A percentile compares a stretch with the other conserved stretches of the same genome.
Conservation (phyloP, 306 rosid species). For the Chamaecrista fasciculata region DNA sequence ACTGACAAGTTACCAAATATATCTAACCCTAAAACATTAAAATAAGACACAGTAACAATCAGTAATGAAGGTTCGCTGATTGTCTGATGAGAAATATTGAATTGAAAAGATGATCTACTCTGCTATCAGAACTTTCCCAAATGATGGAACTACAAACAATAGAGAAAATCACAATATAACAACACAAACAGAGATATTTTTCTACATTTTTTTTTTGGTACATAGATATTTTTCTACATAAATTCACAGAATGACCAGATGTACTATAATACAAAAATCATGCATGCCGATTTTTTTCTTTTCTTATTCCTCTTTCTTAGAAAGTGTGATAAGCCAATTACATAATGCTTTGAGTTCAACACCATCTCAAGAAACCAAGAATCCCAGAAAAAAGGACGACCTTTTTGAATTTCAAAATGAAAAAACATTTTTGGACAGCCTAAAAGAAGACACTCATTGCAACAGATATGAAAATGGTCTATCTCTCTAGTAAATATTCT, state of each 20-base stretch:
- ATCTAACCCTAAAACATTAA: background rate
- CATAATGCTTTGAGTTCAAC: slow-evolving; percentile 11
- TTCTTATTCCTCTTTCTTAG: background rate
- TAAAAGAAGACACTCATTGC: background rate
- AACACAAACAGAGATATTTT: slow-evolving; percentile 4
- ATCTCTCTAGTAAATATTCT: no score
- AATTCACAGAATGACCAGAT: background rate
- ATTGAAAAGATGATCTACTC: slow-evolving; percentile 11
- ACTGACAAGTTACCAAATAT: slow-evolving; percentile 1
- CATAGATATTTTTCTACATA: background rate
- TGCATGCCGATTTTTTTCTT: background rate
- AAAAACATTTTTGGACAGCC: background rate
- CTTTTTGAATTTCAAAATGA: background rate
- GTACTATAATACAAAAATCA: background rate
- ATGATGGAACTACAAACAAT: background rate
- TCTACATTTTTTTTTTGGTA: no score
- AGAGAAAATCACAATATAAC: background rate
- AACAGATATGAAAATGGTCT: slow-evolving; percentile 19
- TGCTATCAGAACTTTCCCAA: background rate
- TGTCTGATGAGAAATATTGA: background rate
- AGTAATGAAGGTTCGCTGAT: background rate
- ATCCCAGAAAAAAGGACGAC: slow-evolving; percentile 12
- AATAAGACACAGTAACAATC: slow-evolving; percentile 9
- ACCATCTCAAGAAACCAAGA: slow-evolving; percentile 17
- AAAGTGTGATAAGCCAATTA: slow-evolving; percentile 1